Evolutionary conservation across 805 yeast species (phyloP).

Genomic region (Kodamaea kaohsiungensis): DNA sequence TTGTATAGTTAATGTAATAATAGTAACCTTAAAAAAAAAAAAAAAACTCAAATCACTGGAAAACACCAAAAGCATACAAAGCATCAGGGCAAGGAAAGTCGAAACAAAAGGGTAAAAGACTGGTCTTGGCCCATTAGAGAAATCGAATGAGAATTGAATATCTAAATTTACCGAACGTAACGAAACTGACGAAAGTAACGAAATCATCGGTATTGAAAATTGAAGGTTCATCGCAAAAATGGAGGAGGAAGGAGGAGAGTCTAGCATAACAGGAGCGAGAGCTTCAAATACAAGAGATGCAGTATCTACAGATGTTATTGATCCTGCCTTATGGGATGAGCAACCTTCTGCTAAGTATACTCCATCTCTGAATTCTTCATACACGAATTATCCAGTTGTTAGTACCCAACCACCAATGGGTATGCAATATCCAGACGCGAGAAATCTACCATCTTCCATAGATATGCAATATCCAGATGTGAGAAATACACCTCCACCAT

Average conservation of each 20-base stretch:
- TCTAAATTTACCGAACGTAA: neutral
- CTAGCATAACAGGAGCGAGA: neutral
- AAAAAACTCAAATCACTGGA: neutral
- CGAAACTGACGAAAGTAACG: neutral
- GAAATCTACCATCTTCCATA: too few species aligned
- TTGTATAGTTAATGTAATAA: neutral
- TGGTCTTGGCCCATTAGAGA: neutral
- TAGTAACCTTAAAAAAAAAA: slow-evolving; percentile 12
- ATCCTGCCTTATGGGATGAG: too few species aligned
- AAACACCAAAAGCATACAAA: neutral
- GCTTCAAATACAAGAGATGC: too few species aligned
- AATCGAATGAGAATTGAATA: neutral
- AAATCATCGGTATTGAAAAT: neutral
- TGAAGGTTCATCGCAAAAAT: neutral
- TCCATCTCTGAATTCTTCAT: too few species aligned
- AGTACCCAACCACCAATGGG: too few species aligned
- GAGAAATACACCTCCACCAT: neutral
- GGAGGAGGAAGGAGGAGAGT: neutral
- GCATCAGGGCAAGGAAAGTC: neutral
- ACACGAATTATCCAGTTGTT: too few species aligned
- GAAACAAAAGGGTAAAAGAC: neutral
- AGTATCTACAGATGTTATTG: too few species aligned
- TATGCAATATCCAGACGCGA: too few species aligned
- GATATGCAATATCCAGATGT: neutral
- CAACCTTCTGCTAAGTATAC: too few species aligned